Evolutionary conservation across 169 alveolate genomes (phyloP), one percentile per base, ranked within the genome.

Genomic region (Plasmodium vivax): DNA sequence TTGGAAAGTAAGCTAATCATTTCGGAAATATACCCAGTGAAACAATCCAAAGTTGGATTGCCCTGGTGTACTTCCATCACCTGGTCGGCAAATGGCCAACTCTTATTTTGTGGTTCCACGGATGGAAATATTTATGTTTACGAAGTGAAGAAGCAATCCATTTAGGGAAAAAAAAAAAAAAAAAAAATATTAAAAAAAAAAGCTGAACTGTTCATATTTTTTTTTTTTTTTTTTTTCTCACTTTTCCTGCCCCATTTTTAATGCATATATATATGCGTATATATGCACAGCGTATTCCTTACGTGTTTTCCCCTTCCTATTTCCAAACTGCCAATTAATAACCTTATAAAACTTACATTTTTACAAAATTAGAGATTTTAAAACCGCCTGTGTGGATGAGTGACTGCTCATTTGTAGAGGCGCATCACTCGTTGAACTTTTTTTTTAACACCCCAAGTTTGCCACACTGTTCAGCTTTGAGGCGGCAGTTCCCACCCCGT

Each of bases 1-100:
- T 93, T 98, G 95, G 99, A 98, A 96, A 98, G 98, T 97, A 98
- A 98, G 97, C 95, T 96, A 75, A 97, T 98, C 82, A 96, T 98
- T 51, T 98, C 98, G 27, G 99, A 98, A 95, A 97, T 98, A 72
- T 96, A 96, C 85, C 98, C 98, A 81, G 98, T 96, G 82, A 96
- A 96, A 85, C 98, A 98, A 47, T 95, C 97, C 96, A 98, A 98
- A 97, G 95, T 96, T 72, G 99, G 99, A 82, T 96, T 98, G 81
- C 99, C 99, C 34, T 98, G 99, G 99, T 98, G 99, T 96, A 98
- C 98, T 34, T 98, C 99, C 84, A 96, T 98, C 91, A 96, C 98
- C 93, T 98, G 99, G 99, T 97, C 98, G 56, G 97, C 98, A 79
- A 99, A 98, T 88, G 99, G 99, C 43, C 97, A 95, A 95, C 95